Evolutionary conservation across 345 rosid species (phyloP).

Genomic region (Garcia nutans): DNA sequence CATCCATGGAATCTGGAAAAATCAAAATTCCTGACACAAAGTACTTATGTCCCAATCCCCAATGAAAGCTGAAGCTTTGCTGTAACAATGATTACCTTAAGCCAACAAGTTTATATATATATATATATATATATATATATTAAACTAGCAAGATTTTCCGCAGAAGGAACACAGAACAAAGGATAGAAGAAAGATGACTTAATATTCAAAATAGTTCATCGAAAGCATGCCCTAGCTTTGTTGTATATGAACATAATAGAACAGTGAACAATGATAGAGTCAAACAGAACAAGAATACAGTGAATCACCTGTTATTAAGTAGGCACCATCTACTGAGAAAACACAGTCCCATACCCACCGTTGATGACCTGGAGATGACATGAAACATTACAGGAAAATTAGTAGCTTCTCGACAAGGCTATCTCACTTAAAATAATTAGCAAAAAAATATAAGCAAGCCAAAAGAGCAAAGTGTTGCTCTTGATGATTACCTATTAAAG

Average conservation of each 20-base stretch:
- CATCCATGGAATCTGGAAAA: background rate
- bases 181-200: background rate
- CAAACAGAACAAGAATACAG: constrained; percentile 14
- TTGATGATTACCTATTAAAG: constrained; percentile 51
- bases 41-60: background rate
- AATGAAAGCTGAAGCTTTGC: background rate
- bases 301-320: constrained; percentile 73
- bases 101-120: background rate
- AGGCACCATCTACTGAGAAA: constrained; percentile 97
- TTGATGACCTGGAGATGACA: constrained; percentile 62
- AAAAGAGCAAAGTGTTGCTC: background rate
- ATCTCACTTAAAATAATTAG: background rate
- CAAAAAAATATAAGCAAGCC: background rate
- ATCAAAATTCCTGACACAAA: background rate
- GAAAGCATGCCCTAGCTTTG: background rate
- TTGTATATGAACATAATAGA: background rate
- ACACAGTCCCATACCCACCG: constrained; percentile 99
- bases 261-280: background rate
- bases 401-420: background rate
- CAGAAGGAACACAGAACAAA: background rate
- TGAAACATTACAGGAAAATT: background rate
- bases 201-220: background rate
- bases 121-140: no score
- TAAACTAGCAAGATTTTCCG: background rate
- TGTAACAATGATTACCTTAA: background rate